Evolutionary conservation across 73 alveolate species (phyloP), one percentile per base, ranked within the genome.

Genomic region (Blepharisma stoltei): DNA sequence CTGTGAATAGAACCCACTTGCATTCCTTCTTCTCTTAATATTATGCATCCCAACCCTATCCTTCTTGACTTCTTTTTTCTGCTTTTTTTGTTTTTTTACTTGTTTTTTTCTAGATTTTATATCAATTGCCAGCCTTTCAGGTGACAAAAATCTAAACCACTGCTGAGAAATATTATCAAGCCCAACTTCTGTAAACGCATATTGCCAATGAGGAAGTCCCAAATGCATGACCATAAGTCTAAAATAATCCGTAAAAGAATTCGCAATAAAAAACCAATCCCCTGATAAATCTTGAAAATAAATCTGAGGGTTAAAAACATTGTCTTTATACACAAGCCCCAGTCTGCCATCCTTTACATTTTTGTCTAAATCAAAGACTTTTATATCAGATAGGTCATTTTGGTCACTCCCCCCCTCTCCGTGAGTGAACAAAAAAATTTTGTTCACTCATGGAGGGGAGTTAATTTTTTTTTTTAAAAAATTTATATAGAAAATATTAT

Each of bases 191-290:
- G 96, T 89, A 68, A 89, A 89, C 23, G 94, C 96, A 78, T 86
- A 86, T 47, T 89, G 90, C 96, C 96, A 89, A 49, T 86, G 87
- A 20, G 96, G 96, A 4, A 89, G 82, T 43, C 96, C 96, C 43
- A 89, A 66, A 55, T 89, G 96, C 89, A 81, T 89, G 54, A 86
- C 88, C 96, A 89, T 89, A 47, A 89, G 81, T 47, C 96, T 77
- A 84, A 89, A 89, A 81, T 89, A 89, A 80, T 89, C 96, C 6
- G 94, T 89, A 76, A 89, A 89, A 7, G 93, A 77, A 54, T 89
- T 82, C 25, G 96, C 96, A 52, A 89, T 89, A 78, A 89, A 89
- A 78, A 79, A 89, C 92, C 94, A 86, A 7, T 79, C 73, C 38
- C 96, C 85, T 0, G 89, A 71, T 8, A 89, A 80, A 66, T 89